Percentiles rank a stretch among this genome's conserved stretches.
Conservation (phyloP, 257 asterid species). For the Rhazya stricta region DNA sequence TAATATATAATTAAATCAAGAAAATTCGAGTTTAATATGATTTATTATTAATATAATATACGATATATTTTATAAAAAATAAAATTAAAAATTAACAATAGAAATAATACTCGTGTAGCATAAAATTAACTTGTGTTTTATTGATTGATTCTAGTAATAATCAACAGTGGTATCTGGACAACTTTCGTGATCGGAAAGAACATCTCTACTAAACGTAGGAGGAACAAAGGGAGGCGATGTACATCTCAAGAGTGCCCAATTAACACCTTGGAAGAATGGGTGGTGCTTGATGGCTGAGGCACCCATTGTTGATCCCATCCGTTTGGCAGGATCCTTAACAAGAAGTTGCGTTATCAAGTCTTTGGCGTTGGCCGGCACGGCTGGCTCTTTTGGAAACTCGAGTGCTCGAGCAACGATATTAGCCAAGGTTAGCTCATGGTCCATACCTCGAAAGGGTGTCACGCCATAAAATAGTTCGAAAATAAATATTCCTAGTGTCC, state of each 20-base stretch:
- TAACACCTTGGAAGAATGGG: conserved; percentile 64
- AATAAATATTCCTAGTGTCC: conserved; percentile 70
- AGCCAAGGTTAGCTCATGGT: conserved; percentile 64
- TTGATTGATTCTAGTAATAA: conserved; percentile 34
- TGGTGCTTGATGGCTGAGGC: conserved; percentile 63
- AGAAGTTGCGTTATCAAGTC: conserved; percentile 56
- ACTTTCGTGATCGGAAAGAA: conserved; percentile 33
- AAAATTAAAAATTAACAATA: no score
- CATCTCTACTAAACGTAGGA: conserved; percentile 39
- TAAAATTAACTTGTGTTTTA: not conserved
- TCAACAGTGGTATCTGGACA: conserved; percentile 44
- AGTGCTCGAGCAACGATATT: conserved; percentile 70
- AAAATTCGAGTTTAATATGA: no score
- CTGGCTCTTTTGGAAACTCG: conserved; percentile 62
- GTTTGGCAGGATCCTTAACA: conserved; percentile 49
- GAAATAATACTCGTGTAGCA: conserved; percentile 2
- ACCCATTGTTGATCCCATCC: conserved; percentile 67
- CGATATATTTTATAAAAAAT: no score
- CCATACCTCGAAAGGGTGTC: conserved; percentile 67
- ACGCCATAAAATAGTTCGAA: conserved; percentile 62
- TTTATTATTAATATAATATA: no score
- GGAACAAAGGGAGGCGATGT: conserved; percentile 66
- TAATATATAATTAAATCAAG: no score
- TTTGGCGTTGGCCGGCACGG: conserved; percentile 42
- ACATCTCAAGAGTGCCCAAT: conserved; percentile 75